Base-by-base conservation (phyloP, 495 filamentous ascomycete species). In the Lophiotrema nucula region DNA sequence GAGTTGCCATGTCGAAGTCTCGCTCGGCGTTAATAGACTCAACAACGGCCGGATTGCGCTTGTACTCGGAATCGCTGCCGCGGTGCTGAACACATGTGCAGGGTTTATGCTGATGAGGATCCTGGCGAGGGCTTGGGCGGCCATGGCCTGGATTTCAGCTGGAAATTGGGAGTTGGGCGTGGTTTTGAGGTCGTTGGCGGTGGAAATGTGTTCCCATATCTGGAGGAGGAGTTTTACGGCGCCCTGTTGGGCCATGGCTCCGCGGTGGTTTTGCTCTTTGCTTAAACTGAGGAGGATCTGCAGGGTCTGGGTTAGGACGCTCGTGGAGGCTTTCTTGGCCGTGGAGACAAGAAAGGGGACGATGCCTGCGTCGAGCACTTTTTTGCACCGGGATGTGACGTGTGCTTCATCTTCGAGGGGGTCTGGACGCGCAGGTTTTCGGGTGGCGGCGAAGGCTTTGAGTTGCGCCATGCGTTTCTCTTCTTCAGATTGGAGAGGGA, bases 31-130 rank as follows among this genome's bases (percentile, higher is more conserved):
- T 15, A 97, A 77, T 24, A 97, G 85, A 18, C 81, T 80, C 15
- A 88, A 68, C 2, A 98, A 79, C 15, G 92, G 89, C 0, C 88
- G 82, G 53, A 96, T 86, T 53, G 90, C 87, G 42, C 86, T 84
- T 21, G 83, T 86, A 39, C 87, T 75, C 2, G 91, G 83, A 1
- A 84, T 82, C 16, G 86, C 83, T 1, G 85, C 81, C n/a, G 86
- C 83, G 1, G 85, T 79, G 28, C 85, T 85, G 72, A 97, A 97
- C 44, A 96, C 83, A 62, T 89, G 89, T 12, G 82, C 68, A 2
- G 93, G 93, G 69, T 98, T 88, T 39, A 88, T 87, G 6, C 86
- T 91, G 56, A 97, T 92, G 21, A 98, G 80, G 56, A 97, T 88
- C 13, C 92, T 85, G n/a, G 92, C 90, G 4, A 97, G 79, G 1